A percentile compares a stretch with the other conserved stretches of the same genome.
Evolutionary conservation across 768 basidiomycete species (phyloP).

Genomic region (Boletus barrowsii): DNA sequence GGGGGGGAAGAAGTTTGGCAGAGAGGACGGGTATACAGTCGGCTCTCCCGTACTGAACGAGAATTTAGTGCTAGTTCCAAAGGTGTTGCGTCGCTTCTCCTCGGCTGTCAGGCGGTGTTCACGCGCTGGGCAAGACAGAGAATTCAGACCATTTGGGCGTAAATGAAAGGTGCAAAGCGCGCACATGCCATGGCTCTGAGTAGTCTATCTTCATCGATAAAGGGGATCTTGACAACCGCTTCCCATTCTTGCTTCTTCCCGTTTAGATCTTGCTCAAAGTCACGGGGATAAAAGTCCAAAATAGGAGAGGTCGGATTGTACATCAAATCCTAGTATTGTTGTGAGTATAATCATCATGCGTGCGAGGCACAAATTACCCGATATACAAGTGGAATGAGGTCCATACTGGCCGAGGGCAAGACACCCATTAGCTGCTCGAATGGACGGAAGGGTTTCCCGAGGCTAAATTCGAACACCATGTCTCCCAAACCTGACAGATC

Average conservation of each 20-base stretch:
- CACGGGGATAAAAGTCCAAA: conserved; percentile 87
- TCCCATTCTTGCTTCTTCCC: conserved; percentile 99
- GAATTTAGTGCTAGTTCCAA: conserved; percentile 81
- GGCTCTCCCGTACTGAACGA: conserved; percentile 60
- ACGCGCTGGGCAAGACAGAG: conserved; percentile 45
- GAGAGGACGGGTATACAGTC: conserved; percentile 80
- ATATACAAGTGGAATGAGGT: conserved; percentile 84
- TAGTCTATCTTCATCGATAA: conserved; percentile 81
- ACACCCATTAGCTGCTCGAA: conserved; percentile 99
- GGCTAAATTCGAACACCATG: conserved; percentile 81
- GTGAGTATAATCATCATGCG: background rate
- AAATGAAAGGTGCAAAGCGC: background rate
- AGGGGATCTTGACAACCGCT: conserved; percentile 97
- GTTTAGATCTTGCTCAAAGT: conserved; percentile 92
- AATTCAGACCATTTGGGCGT: background rate
- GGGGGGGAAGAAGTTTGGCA: conserved; percentile 93
- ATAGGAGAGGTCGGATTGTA: conserved; percentile 80
- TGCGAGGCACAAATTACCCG: conserved; percentile 44
- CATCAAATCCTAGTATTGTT: conserved; percentile 75
- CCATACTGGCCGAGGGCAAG: conserved; percentile 84
- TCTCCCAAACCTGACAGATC: conserved; percentile 62
- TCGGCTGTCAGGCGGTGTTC: conserved; percentile 75
- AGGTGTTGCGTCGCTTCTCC: conserved; percentile 72
- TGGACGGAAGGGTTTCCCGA: conserved; percentile 88
- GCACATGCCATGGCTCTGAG: conserved; percentile 78